Percentiles rank a stretch among this genome's conserved stretches.
phyloP scores from a whole-genome alignment of 768 basidiomycete species.

The Coprinellus aureogranulatus region DNA sequence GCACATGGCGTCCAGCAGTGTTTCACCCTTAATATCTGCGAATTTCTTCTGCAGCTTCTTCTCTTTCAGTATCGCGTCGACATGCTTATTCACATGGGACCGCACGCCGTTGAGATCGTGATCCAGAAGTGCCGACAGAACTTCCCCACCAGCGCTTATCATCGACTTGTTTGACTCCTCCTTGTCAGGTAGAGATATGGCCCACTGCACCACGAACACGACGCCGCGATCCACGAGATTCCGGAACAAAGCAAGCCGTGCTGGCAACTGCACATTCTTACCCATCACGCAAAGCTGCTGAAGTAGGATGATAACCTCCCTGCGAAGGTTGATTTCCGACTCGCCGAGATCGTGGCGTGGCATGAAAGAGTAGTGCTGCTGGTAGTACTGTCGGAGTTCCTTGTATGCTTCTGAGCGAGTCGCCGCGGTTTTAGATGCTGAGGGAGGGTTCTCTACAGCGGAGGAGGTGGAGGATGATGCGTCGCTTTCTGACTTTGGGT shows the following conservation, averaged over 20 bases:
- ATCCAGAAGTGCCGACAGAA: slow-evolving; percentile 81
- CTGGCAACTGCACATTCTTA: slow-evolving; percentile 90
- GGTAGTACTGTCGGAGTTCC: slow-evolving; percentile 14
- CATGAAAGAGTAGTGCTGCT: slow-evolving; percentile 48
- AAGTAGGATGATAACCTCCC: slow-evolving; percentile 81
- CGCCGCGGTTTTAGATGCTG: slow-evolving; percentile 1
- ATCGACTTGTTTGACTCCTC: slow-evolving; percentile 50
- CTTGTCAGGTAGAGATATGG: slow-evolving; percentile 66
- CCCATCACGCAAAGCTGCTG: slow-evolving; percentile 94
- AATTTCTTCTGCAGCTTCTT: slow-evolving; percentile 53
- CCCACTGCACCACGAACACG: slow-evolving; percentile 91
- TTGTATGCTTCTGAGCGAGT: background rate
- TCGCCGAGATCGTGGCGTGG: slow-evolving; percentile 57
- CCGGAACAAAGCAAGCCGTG: slow-evolving; percentile 83
- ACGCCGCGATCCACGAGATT: slow-evolving; percentile 85
- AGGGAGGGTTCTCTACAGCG: background rate
- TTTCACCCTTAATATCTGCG: slow-evolving; percentile 59
- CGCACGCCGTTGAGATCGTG: slow-evolving; percentile 89
- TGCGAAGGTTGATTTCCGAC: slow-evolving; percentile 54
- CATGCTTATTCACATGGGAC: slow-evolving; percentile 80
- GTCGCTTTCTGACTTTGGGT: slow-evolving; percentile 23
- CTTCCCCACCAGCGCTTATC: slow-evolving; percentile 81
- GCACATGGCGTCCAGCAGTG: slow-evolving; percentile 74
- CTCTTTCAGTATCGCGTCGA: slow-evolving; percentile 67
- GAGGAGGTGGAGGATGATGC: background rate